phyloP scores from a whole-genome alignment of 208 protist species.

The Wallacemonas collosoma region DNA sequence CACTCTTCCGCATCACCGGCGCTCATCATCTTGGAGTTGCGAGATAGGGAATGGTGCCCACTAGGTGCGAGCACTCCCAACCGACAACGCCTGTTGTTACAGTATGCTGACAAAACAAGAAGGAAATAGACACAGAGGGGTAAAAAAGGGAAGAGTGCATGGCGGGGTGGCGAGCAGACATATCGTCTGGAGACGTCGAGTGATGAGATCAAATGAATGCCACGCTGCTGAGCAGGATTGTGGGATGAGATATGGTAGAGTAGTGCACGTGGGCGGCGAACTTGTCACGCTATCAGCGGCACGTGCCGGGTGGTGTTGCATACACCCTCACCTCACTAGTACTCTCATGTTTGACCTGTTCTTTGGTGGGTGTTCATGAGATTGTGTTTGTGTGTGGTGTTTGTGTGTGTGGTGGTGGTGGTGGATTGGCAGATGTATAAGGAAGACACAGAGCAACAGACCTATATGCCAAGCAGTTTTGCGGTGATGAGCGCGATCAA shows the following conservation, averaged over 20 bases:
- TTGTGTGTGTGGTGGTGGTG: not conserved
- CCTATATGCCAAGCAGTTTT: conserved; percentile 51
- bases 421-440: no score
- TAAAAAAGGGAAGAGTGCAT: not conserved
- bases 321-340: no score
- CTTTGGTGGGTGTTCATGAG: not conserved
- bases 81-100: conserved; percentile 23
- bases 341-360: not conserved
- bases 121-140: not conserved
- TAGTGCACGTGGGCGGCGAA: no score
- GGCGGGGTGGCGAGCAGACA: no score
- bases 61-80: conserved; percentile 14
- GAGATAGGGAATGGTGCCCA: conserved; percentile 26
- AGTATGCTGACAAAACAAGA: not conserved
- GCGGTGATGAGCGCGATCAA: conserved; percentile 45
- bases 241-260: no score
- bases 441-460: no score
- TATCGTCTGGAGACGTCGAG: no score
- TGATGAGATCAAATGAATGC: no score
- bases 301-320: no score
- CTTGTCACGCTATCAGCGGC: no score
- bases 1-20: no score
- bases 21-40: conserved; percentile 25
- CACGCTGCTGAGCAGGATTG: no score
- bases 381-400: not conserved